Percentiles rank a stretch among this genome's conserved stretches.
These are phyloP conservation scores for Keqinozyma sinolaborantium DNA, from an alignment of 1,139 yeast genomes.

Conservation along the genomic window DNA sequence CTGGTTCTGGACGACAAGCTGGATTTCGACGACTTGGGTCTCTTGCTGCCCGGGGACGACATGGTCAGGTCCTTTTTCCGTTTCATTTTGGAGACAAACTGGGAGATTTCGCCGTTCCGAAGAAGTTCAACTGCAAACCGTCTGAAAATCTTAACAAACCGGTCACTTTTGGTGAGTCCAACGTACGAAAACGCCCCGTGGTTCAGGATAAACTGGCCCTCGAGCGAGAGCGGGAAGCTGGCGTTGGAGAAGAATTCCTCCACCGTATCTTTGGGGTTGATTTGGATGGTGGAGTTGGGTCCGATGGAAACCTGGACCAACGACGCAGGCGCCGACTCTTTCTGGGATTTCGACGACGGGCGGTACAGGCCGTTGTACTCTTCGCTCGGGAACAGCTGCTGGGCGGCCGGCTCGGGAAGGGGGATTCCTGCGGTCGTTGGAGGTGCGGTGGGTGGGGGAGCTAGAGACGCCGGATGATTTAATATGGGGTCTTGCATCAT, in stretches of 20 bases:
- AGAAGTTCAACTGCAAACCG: constrained; percentile 33
- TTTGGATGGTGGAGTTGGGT: constrained; percentile 32
- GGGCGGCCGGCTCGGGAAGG: constrained; percentile 6
- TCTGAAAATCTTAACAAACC: constrained; percentile 36
- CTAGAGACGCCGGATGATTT: constrained; percentile 3
- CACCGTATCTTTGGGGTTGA: constrained; percentile 34
- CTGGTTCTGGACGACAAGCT: neutral
- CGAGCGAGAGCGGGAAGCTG: constrained; percentile 31
- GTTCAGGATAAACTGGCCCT: constrained; percentile 38
- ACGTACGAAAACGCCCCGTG: constrained; percentile 43
- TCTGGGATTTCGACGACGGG: constrained; percentile 7
- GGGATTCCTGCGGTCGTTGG: constrained; percentile 12
- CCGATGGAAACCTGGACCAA: constrained; percentile 34
- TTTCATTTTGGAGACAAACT: constrained; percentile 18
- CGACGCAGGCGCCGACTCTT: constrained; percentile 7
- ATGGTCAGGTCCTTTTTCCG: constrained; percentile 4
- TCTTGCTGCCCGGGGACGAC: neutral
- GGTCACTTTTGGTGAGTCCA: constrained; percentile 42
- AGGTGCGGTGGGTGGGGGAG: constrained; percentile 11
- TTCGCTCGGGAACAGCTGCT: constrained; percentile 2
- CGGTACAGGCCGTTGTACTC: neutral
- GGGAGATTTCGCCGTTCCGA: constrained; percentile 33
- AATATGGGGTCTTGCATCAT: constrained; percentile 1
- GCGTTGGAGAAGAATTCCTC: constrained; percentile 32
- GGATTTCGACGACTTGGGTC: neutral